Percentiles rank a stretch among this genome's conserved stretches.
Evolutionary conservation across 306 rosid genomes (phyloP).

Genomic region (Castanea mollissima): DNA sequence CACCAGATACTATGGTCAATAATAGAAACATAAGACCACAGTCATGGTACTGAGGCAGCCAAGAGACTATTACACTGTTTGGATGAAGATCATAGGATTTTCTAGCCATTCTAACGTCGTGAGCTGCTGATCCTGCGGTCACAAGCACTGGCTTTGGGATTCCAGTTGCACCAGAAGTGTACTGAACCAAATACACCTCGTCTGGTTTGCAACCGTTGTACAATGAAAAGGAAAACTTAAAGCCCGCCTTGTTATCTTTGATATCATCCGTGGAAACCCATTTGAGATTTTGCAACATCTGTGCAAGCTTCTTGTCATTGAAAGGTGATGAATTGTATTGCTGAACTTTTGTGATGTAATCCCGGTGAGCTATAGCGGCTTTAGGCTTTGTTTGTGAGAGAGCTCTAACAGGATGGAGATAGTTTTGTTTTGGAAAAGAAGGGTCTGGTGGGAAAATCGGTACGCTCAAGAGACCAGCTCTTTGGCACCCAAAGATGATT

Average conservation of each 20-base stretch:
- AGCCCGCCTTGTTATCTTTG: conserved; percentile 6
- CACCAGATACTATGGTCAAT: conserved; percentile 61
- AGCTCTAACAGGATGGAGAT: conserved; percentile 51
- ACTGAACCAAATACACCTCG: conserved; percentile 66
- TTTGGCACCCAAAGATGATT: conserved; percentile 65
- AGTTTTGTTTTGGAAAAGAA: conserved; percentile 37
- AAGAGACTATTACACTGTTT: conserved; percentile 57
- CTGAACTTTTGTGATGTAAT: conserved; percentile 40
- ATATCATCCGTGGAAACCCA: conserved; percentile 56
- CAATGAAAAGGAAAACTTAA: not conserved
- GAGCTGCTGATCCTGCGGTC: conserved; percentile 71
- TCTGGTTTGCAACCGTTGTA: conserved; percentile 50
- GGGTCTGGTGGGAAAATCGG: conserved; percentile 71
- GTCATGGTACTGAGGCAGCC: conserved; percentile 89
- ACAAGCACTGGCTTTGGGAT: conserved; percentile 76
- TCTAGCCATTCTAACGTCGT: conserved; percentile 67
- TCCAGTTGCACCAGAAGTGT: conserved; percentile 82
- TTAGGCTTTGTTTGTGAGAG: conserved; percentile 74
- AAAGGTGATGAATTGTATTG: conserved; percentile 35
- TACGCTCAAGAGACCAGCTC: conserved; percentile 65
- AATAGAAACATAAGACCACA: conserved; percentile 84
- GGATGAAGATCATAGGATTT: conserved; percentile 80
- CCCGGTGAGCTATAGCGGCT: conserved; percentile 65
- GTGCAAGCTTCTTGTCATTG: conserved; percentile 28
- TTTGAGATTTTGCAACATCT: conserved; percentile 27